Percentiles rank a stretch among this genome's conserved stretches.
These are phyloP conservation scores for Solioccasus polychromus DNA, from an alignment of 768 basidiomycete genomes.

Conservation along the genomic window DNA sequence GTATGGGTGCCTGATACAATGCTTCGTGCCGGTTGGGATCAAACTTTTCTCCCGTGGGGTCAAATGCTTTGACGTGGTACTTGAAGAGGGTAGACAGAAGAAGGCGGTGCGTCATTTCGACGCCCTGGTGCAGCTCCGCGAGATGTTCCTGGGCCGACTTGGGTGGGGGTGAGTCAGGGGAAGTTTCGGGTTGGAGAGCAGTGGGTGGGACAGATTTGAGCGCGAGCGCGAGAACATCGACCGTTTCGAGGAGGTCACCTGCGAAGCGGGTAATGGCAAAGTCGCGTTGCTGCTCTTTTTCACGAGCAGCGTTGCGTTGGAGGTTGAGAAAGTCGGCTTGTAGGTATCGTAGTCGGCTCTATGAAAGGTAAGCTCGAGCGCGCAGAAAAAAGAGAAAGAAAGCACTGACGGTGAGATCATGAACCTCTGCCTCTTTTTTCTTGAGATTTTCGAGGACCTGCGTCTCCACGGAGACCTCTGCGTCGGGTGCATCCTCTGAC, in stretches of 20 bases:
- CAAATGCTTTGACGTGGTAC: constrained; percentile 89
- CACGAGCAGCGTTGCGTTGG: constrained; percentile 85
- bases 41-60: constrained; percentile 89
- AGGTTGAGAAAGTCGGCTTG: constrained; percentile 96
- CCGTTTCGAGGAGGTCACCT: constrained; percentile 81
- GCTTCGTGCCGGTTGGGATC: constrained; percentile 97
- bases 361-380: constrained; percentile 11
- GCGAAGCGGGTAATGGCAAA: constrained; percentile 94
- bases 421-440: constrained; percentile 76
- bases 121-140: constrained; percentile 76
- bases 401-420: constrained; percentile 82
- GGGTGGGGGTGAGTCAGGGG: constrained; percentile 28
- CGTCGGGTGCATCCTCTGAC: constrained; percentile 11
- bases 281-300: constrained; percentile 89
- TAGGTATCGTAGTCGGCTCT: constrained; percentile 88
- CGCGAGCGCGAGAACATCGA: constrained; percentile 85
- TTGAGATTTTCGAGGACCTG: constrained; percentile 57
- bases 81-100: constrained; percentile 88
- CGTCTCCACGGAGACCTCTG: constrained; percentile 33
- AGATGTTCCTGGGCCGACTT: constrained; percentile 62
- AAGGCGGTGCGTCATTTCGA: constrained; percentile 88
- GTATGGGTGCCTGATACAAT: constrained; percentile 87
- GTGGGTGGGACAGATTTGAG: constrained; percentile 71
- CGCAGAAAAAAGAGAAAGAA: not conserved
- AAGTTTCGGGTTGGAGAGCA: constrained; percentile 34